A percentile compares a stretch with the other conserved stretches of the same genome.
Evolutionary conservation across 495 filamentous ascomycete species (phyloP).

Genomic region (Tuber brumale): DNA sequence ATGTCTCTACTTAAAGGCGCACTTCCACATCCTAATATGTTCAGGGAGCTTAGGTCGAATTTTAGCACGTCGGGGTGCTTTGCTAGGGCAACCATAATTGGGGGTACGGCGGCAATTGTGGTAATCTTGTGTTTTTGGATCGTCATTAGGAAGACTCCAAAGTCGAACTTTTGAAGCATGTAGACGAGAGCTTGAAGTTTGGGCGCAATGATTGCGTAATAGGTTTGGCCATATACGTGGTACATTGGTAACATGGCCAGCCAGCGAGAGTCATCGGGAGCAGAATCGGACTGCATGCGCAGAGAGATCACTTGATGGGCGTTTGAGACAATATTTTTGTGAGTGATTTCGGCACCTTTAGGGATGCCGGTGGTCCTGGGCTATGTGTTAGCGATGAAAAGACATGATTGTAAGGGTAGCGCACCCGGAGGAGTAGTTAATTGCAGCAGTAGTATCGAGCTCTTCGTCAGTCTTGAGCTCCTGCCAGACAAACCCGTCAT

Average conservation of each 20-base stretch:
- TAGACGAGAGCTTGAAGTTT: constrained; percentile 25
- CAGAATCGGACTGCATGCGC: constrained; percentile 41
- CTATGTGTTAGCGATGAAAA: neutral
- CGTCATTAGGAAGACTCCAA: constrained; percentile 60
- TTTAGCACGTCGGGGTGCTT: constrained; percentile 61
- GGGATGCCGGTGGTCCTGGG: constrained; percentile 75
- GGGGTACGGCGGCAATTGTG: constrained; percentile 56
- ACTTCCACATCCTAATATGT: constrained; percentile 54
- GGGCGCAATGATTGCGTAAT: constrained; percentile 44
- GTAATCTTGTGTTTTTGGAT: constrained; percentile 65
- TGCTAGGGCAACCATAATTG: constrained; percentile 63
- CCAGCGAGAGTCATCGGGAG: constrained; percentile 38
- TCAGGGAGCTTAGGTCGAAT: constrained; percentile 63
- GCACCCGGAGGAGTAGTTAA: constrained; percentile 46
- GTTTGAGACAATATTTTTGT: constrained; percentile 67
- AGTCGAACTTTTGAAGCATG: constrained; percentile 54
- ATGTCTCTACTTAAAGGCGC: constrained; percentile 50
- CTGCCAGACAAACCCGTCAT: constrained; percentile 43
- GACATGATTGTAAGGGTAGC: constrained; percentile 44
- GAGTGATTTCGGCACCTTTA: constrained; percentile 76
- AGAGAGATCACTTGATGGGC: constrained; percentile 51
- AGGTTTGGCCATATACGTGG: constrained; percentile 58
- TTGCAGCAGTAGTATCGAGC: constrained; percentile 42
- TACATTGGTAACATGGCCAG: constrained; percentile 69
- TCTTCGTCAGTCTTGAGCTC: constrained; percentile 44